Base-by-base conservation (phyloP, 192 early-diverging fungal species). In the Phlyctochytrium planicorne region DNA sequence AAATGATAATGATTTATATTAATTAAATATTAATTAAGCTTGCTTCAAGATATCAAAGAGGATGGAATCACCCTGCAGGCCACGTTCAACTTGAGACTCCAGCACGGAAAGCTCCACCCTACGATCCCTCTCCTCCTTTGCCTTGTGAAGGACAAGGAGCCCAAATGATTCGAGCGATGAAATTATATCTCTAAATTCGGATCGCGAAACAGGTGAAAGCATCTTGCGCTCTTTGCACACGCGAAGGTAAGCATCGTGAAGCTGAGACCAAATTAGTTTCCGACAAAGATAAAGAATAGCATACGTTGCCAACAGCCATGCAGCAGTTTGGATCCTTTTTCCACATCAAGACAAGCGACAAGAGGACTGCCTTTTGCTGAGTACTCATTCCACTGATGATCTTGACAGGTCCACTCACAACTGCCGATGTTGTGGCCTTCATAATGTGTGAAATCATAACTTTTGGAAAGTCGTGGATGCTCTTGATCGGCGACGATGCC, bases 321-420 rank as follows among this genome's bases (percentile, higher is more conserved):
- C 0, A 0, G 30, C 10, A 37, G 25, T 33, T 20, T 33, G 17
- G 3, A 20, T 4, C 36, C 1, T 4, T 27, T 29, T 50, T 30
- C 36, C 55, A 74, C 64, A 57, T 85, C 85, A 47, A 84, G 30
- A 77, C 70, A 25, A 90, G 50, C 1, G 80, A 76, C 0, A 72
- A 68, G n/a, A 96, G 69, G 3, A 93, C 88, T 34, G 94, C 79
- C 75, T 94, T 91, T 64, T 91, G 90, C 67, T 96, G 93, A 24
- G 93, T 78, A 57, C 87, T 91, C 27, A 95, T 73, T 2, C 70
- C 73, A n/a, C 80, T 80, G 50, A 96, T 78, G 71, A 88, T 91
- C 32, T 85, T 81, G 3, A 81, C 68, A 0, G 86, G 74, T 0
- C 80, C 82, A 31, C 53, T 25, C 25, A 90, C 93, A 62, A 85